These are phyloP conservation scores for Neofusicoccum parvum DNA, from an alignment of 2,329 filamentous ascomycete genomes.

Conservation along the genomic window DNA sequence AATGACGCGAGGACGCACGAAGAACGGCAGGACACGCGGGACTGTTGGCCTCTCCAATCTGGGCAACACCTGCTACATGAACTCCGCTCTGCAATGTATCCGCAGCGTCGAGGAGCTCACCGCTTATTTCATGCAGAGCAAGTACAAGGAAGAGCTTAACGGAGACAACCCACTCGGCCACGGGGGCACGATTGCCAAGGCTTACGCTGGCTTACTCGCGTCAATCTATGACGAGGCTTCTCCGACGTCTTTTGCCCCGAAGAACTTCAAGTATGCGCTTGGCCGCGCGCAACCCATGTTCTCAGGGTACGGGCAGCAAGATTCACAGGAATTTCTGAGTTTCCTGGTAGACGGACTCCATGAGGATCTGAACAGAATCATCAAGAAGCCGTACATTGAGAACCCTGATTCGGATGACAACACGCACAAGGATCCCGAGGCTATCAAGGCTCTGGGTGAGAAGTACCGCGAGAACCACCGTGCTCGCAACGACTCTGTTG, in stretches of 20 bases:
- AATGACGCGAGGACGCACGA: conserved; percentile 71
- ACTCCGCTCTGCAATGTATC: conserved; percentile 92
- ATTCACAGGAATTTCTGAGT: conserved; percentile 94
- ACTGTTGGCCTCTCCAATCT: conserved; percentile 85
- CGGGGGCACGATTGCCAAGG: conserved; percentile 80
- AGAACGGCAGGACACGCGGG: conserved; percentile 70
- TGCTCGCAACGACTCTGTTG: conserved; percentile 88
- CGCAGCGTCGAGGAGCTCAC: conserved; percentile 91
- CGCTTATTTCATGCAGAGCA: conserved; percentile 75
- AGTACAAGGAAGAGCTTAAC: conserved; percentile 82
- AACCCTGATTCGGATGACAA: conserved; percentile 98
- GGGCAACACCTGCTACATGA: conserved; percentile 99
- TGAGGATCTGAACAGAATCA: conserved; percentile 90
- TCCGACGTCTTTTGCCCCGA: conserved; percentile 71
- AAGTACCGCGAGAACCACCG: conserved; percentile 91
- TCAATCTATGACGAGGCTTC: conserved; percentile 74
- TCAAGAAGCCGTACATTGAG: conserved; percentile 95
- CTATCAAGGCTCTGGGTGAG: conserved; percentile 81
- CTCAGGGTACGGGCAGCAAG: conserved; percentile 93
- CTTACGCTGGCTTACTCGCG: conserved; percentile 75
- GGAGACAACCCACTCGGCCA: conserved; percentile 81
- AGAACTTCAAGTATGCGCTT: conserved; percentile 79
- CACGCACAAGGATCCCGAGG: conserved; percentile 80
- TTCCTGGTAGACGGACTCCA: conserved; percentile 93
- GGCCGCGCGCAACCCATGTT: conserved; percentile 83